phyloP scores from a whole-genome alignment of 169 alveolate species.

The Cryptosporidium ubiquitum region DNA sequence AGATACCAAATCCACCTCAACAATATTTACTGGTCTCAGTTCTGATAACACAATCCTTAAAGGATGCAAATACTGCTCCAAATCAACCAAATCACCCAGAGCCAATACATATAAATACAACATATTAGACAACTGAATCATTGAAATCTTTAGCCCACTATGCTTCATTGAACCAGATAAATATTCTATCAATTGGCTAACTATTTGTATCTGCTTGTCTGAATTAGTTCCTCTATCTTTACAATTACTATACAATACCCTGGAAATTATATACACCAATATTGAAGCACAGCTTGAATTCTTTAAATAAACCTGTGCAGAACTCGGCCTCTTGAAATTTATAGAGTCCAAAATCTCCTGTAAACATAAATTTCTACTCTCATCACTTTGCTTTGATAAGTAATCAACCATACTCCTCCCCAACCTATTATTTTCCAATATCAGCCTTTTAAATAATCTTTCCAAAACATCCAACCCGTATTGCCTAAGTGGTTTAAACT shows the following conservation, averaged over 20 bases:
- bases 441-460: background rate
- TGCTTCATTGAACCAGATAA: background rate
- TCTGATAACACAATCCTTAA: background rate
- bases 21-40: background rate
- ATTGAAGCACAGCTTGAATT: conserved; percentile 25
- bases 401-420: conserved; percentile 1
- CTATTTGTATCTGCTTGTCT: conserved; percentile 6
- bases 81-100: conserved; percentile 21
- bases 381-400: background rate
- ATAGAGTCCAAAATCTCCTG: background rate
- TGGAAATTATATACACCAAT: conserved; percentile 37
- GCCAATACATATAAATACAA: conserved; percentile 27
- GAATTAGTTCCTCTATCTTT: background rate
- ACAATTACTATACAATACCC: conserved; percentile 14
- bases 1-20: conserved; percentile 48
- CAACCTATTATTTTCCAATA: background rate
- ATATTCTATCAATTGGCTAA: conserved; percentile 18
- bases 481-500: conserved; percentile 8
- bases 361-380: background rate
- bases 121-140: conserved; percentile 22
- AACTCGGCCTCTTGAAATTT: background rate
- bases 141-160: background rate
- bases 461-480: background rate
- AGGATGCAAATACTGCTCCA: conserved; percentile 38
- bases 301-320: background rate